Base-by-base conservation (phyloP, 1,284 basidiomycete genomes). In the Trichosporon sp. region DNA sequence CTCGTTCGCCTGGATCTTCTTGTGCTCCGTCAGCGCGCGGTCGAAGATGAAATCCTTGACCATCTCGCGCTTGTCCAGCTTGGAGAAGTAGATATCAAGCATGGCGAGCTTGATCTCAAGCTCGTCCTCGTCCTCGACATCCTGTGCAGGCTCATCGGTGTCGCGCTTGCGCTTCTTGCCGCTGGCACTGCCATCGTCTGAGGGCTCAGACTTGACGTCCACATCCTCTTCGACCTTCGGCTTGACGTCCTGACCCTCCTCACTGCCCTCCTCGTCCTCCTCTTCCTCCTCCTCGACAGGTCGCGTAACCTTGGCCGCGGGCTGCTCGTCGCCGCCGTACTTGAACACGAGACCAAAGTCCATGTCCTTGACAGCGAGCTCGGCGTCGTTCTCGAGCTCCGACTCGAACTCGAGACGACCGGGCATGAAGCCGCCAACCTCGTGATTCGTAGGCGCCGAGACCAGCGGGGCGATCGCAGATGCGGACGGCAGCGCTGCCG, bases 341-440 rank as follows among this genome's bases (percentile, higher is more conserved):
- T 90, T 87, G 44, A 89, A 86, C 69, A 94, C 93, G 11, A 93
- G 85, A 2, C 94, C 96, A 77, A 98, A 98, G 80, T 98, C 95
- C 74, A 99, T 87, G 79, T 99, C 95, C 83, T 98, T 99, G 74
- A 98, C 91, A 1, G 94, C 84, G 77, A 95, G 90, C 79, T 99
- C 96, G 0, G 96, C 96, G 42, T 98, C 95, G 79, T 97, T 95
- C 79, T 98, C 96, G 21, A 94, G 85, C 83, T 99, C 97, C 75
- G 94, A 92, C 80, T 99, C 97, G 80, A 99, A 99, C 81, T 99
- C 96, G 64, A 99, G 87, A 58, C 97, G 90, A 21, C 96, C 96
- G 7, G 96, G 96, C 83, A 99, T 92, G 84, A 92, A 98, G 0
- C 92, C 92, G 12, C 90, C 90, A 53, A 99, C 88, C 84, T 99